phyloP scores from a whole-genome alignment of 2,329 filamentous ascomycete genomes.

The Massarina eburnea region DNA sequence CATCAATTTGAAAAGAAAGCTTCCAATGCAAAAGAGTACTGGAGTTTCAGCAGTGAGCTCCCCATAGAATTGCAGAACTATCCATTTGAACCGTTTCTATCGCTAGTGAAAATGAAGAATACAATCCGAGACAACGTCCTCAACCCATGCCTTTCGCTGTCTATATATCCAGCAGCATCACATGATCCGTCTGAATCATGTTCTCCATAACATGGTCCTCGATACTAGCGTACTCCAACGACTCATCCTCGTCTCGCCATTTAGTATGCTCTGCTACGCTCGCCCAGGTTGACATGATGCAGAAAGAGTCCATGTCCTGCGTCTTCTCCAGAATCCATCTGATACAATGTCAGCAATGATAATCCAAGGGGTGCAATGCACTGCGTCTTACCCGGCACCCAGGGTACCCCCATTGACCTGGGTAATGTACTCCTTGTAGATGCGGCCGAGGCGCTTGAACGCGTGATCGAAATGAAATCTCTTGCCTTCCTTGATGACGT shows the following conservation, averaged over 20 bases:
- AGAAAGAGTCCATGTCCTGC: background rate
- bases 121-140: no score
- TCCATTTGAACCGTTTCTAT: no score
- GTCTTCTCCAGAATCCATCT: background rate
- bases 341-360: no score
- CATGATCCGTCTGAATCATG: background rate
- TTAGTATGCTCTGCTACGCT: background rate
- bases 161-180: background rate
- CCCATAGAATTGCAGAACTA: no score
- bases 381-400: no score
- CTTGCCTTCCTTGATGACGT: conserved; percentile 2
- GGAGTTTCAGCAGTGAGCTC: no score
- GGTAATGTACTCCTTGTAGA: background rate
- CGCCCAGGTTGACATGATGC: background rate
- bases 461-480: background rate
- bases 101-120: no score
- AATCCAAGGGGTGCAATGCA: no score
- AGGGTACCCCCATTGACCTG: background rate
- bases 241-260: background rate
- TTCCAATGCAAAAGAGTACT: no score
- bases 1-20: no score
- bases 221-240: background rate
- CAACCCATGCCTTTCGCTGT: background rate
- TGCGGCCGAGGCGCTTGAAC: background rate
- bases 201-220: background rate